Percentiles rank a stretch among this genome's conserved stretches.
phyloP scores from a whole-genome alignment of 179 eudicot genomes.

The Spinacia oleracea region DNA sequence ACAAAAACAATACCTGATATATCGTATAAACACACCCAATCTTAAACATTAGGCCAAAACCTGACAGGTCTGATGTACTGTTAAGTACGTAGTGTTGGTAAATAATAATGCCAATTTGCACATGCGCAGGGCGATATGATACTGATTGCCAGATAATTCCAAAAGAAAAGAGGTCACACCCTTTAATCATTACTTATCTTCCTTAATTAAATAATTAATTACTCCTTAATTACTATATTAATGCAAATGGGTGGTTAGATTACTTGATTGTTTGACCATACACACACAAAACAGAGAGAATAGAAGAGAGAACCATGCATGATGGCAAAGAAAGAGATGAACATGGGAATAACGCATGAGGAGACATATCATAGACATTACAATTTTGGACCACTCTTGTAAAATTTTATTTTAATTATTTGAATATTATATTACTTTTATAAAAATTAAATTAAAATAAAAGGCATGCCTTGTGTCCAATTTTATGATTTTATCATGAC shows the following conservation, averaged over 20 bases:
- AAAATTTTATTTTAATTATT: not conserved
- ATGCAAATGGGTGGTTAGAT: constrained; percentile 18
- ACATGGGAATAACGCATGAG: constrained; percentile 39
- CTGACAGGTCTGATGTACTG: no score
- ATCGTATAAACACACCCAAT: no score
- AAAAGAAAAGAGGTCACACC: constrained; percentile 28
- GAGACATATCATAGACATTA: constrained; percentile 37
- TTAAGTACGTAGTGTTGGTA: not conserved
- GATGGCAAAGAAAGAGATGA: constrained; percentile 26
- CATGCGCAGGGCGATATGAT: constrained; percentile 31
- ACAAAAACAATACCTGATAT: no score
- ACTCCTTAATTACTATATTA: not conserved
- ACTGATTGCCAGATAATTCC: constrained; percentile 39
- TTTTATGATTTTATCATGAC: constrained; percentile 22
- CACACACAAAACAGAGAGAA: not conserved
- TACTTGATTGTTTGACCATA: constrained; percentile 32
- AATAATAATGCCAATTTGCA: constrained; percentile 29
- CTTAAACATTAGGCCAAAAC: no score
- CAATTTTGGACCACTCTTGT: constrained; percentile 32
- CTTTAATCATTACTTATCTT: constrained; percentile 31
- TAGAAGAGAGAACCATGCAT: constrained; percentile 16
- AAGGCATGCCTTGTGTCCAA: constrained; percentile 22
- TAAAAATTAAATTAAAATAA: not conserved
- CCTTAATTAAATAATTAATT: constrained; percentile 22
- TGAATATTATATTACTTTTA: no score